Evolutionary conservation across 352 stramenopile genomes (phyloP), one percentile per base, ranked within the genome.

Genomic region (Phytophthora hybrid): DNA sequence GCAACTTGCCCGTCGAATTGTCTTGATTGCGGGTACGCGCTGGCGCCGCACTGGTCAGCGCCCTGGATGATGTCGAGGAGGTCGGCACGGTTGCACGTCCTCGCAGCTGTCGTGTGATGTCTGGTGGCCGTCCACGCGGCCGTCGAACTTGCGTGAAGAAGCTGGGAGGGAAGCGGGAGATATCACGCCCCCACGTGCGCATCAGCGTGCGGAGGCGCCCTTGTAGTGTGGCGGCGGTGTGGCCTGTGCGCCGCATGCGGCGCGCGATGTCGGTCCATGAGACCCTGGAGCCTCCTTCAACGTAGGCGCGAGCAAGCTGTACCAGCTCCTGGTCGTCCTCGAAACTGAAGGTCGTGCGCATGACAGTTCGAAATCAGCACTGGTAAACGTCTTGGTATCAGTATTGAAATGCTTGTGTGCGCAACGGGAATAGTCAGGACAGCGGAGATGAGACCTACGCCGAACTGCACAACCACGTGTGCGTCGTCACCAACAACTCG

Each of bases 241-340:
- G 60, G 4, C 60, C 49, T 2, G 14, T 61, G 61, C 44, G 21
- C n/a, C 34, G 7, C 63, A 63, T 69, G 32, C 31, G 8, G 23
- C 29, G 39, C 5, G 37, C 37, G 21, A 63, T 57, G 11, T 51
- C n/a, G 37, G 32, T 3, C 57, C 57, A 63, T 4, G 39, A 53
- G 6, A 54, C 34, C 26, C 57, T 21, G 5, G 21, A 39, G 5
- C 57, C 39, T 16, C 18, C 14, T 10, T 53, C 14, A 1, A 21
- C 11, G 16, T 52, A 63, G 4, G 57, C 6, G 6, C 39, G 39
- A 1, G 57, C 57, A 26, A 63, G 14, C 21, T 63, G 57, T 6
- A 63, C 41, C 8, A 63, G n/a, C 39, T 69, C 26, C 26, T 61
- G 60, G 52, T 69, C 62, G 52, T 69, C 62, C 21, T 69, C 21